Conservation (phyloP, 352 stramenopile species). For the Pythium angustatum region DNA sequence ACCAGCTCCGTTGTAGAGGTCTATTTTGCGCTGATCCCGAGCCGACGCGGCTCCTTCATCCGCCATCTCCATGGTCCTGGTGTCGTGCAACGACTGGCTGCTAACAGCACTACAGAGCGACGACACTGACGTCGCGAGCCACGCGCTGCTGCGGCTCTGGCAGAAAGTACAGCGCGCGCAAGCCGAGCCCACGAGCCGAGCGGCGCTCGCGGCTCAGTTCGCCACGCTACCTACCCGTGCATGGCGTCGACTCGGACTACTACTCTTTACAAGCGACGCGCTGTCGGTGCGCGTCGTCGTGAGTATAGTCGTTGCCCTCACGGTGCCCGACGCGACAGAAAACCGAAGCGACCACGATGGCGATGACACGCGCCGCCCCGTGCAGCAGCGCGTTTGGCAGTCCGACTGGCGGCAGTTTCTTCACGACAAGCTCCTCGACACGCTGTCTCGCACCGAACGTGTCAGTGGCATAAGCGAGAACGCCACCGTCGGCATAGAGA, state of each 20-base stretch:
- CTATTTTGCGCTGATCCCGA: no score
- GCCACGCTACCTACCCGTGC: neutral
- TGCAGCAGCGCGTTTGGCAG: constrained; percentile 25
- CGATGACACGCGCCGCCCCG: neutral
- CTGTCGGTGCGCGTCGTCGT: constrained; percentile 15
- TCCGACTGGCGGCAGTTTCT: constrained; percentile 28
- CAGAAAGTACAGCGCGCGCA: neutral
- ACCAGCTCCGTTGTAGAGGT: no score
- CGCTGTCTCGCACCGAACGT: constrained; percentile 17
- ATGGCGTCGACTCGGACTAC: constrained; percentile 29
- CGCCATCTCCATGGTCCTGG: neutral
- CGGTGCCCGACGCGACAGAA: neutral
- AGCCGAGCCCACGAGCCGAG: neutral
- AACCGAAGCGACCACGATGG: neutral
- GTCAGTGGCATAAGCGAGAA: neutral
- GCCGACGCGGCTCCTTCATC: no score
- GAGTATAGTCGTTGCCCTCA: constrained; percentile 4
- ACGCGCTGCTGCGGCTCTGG: constrained; percentile 22
- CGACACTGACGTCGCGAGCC: constrained; percentile 14
- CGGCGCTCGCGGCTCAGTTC: neutral
- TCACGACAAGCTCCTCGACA: constrained; percentile 27
- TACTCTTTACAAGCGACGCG: constrained; percentile 24
- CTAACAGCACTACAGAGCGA: constrained; percentile 8
- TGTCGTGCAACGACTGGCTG: constrained; percentile 8
- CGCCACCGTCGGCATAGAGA: no score